Base-by-base conservation (phyloP, 768 basidiomycete genomes). In the Lactarius vividus region DNA sequence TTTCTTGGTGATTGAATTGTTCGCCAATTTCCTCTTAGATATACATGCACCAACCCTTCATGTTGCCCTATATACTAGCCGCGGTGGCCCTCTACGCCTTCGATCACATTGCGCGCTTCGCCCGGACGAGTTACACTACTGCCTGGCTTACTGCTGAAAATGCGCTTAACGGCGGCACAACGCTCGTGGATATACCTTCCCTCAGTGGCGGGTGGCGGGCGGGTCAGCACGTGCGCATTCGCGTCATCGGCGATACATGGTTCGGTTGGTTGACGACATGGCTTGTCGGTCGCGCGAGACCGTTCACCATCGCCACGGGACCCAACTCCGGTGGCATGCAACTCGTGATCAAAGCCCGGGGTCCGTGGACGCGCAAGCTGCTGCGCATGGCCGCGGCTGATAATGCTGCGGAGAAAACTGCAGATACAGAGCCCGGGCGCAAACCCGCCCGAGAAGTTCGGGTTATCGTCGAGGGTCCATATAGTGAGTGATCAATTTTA, bases 171-270 rank as follows among this genome's bases (percentile, higher is more conserved):
- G 63, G 68, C 16, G 75, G 75, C 15, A 76, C 80, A 44, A 84
- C 83, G 5, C 76, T 81, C 52, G 72, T 87, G 35, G 78, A 81
- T 49, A 72, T 85, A 8, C 81, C 81, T 0, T 61, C 72, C 9
- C 53, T 86, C 56, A 79, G 76, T 57, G 75, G 77, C 0, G 86
- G 86, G n/a, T 87, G 85, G 85, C 76, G 84, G 37, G 77, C 83
- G 0, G 85, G 87, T 2, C 85, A 87, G 70, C 85, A 87, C 70
- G 83, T 88, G 54, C 81, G 85, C 52, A 66, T 88, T 35, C 76
- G 83, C 44, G 75, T 83, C 0, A 74, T 83, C 1, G 76, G 74
- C 26, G 77, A 78, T 76, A 78, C 81, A 2, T 71, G 74, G 72
- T 62, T 74, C 13, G 76, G 75, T 20, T 79, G 80, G 77, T 71